Evolutionary conservation across 1,284 basidiomycete genomes (phyloP).

Genomic region (Lignosus rhinocerotis): DNA sequence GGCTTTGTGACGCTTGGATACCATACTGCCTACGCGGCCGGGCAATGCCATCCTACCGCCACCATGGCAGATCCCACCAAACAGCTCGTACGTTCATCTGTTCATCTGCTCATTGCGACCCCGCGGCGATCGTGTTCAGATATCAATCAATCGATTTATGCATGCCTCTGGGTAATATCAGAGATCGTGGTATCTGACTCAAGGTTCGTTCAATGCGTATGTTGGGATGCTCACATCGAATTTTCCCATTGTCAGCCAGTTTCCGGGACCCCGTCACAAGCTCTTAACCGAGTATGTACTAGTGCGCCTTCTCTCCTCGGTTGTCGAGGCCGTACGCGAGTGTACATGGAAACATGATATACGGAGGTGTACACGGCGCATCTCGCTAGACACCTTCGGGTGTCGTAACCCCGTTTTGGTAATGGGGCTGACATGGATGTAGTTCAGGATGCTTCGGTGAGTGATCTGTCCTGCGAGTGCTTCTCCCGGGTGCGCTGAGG

Average conservation of each 20-base stretch:
- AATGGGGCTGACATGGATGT: not conserved
- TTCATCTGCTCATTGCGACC: not conserved
- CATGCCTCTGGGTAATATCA: not conserved
- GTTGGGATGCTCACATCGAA: not conserved
- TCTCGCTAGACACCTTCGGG: not conserved
- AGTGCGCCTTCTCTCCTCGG: not conserved
- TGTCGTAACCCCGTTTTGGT: not conserved
- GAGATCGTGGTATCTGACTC: slow-evolving; percentile 1
- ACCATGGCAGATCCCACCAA: slow-evolving; percentile 4
- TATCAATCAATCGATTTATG: slow-evolving; percentile 1
- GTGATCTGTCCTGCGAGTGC: not conserved
- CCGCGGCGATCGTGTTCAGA: not conserved
- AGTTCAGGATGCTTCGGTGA: not conserved
- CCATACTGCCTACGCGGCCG: not conserved
- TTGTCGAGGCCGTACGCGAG: not conserved
- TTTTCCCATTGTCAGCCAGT: slow-evolving; percentile 1
- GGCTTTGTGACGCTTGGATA: not conserved
- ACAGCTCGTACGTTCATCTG: not conserved
- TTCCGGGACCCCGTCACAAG: slow-evolving; percentile 1
- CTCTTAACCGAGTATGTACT: slow-evolving; percentile 5
- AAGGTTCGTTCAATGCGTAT: not conserved
- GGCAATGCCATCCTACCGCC: not conserved
- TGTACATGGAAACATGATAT: not conserved
- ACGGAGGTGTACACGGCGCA: not conserved
- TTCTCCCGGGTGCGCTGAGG: not conserved